Evolutionary conservation across 768 basidiomycete species (phyloP), one percentile per base, ranked within the genome.

Genomic region (Psilocybe cyanescens): DNA sequence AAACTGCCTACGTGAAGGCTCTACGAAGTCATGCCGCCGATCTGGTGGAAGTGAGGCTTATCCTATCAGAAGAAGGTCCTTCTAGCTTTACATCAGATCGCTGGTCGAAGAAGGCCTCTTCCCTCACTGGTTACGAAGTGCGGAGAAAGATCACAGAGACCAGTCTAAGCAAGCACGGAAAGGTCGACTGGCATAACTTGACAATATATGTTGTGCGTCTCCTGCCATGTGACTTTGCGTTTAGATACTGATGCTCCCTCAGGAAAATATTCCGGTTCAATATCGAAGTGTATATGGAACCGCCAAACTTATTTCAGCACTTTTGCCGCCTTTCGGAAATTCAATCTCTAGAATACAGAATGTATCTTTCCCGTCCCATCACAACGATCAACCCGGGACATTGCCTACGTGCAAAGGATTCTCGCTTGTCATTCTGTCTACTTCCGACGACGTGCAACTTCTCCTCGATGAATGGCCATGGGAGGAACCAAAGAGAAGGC

Each of bases 201-300:
- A 91, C 88, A 0, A 64, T 89, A 8, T 95, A 94, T 67, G 71
- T 92, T 65, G 92, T 94, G 63, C 57, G 85, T 77, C 30, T 53
- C 14, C 19, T 49, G 46, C 24, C 47, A 44, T n/a, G 16, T 46
- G 14, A 2, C 24, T 35, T 29, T 14, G 3, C 28, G 8, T 45
- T 57, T 48, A 41, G 44, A 47, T 28, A 17, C 19, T 48, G 52
- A 54, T 54, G 14, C 59, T 28, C 60, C 57, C 41, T 31, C 41
- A 94, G 92, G 92, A 95, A 75, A 86, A 86, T 61, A 82, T 92
- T 14, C 91, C 92, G 0, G 65, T 72, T 0, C 73, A 79, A 33
- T 78, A 82, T 66, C 83, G 87, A 50, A 83, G 76, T 1, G 61
- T 86, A 4, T 75, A 83, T n/a, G 76, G 77, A 1, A 79, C 89